Conservation (phyloP, 345 rosid species). For the Combretum micranthum region DNA sequence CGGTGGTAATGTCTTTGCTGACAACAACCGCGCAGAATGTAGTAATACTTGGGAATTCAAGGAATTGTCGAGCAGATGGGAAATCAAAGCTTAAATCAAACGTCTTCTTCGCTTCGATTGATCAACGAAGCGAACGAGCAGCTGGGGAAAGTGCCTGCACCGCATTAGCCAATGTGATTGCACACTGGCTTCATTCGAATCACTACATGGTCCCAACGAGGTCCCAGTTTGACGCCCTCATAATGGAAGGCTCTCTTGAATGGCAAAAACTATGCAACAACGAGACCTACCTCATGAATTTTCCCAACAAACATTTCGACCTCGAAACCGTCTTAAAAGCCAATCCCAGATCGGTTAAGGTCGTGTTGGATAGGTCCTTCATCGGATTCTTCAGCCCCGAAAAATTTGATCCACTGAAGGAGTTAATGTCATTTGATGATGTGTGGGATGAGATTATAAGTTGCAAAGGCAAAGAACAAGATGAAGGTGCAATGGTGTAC, state of each 20-base stretch:
- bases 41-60: slow-evolving; percentile 18
- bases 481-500: slow-evolving; percentile 24
- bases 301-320: slow-evolving; percentile 34
- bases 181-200: slow-evolving; percentile 26
- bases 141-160: slow-evolving; percentile 35
- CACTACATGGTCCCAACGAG: slow-evolving; percentile 15
- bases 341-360: slow-evolving; percentile 23
- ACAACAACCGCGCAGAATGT: too few relatives aligned
- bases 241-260: slow-evolving; percentile 24
- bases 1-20: too few relatives aligned
- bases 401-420: slow-evolving; percentile 30
- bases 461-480: slow-evolving; percentile 5
- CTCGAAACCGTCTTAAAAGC: slow-evolving; percentile 30
- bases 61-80: slow-evolving; percentile 31
- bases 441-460: slow-evolving; percentile 34
- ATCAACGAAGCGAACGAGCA: slow-evolving; percentile 29
- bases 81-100: slow-evolving; percentile 22
- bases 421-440: slow-evolving; percentile 43
- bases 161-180: slow-evolving; percentile 17
- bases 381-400: slow-evolving; percentile 47
- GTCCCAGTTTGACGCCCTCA: slow-evolving; percentile 21
- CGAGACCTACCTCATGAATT: slow-evolving; percentile 5
- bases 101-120: slow-evolving; percentile 34
- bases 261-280: slow-evolving; percentile 26
- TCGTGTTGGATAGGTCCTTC: slow-evolving; percentile 27